Conservation (phyloP, 495 filamentous ascomycete genomes). For the Monascus purpureus region DNA sequence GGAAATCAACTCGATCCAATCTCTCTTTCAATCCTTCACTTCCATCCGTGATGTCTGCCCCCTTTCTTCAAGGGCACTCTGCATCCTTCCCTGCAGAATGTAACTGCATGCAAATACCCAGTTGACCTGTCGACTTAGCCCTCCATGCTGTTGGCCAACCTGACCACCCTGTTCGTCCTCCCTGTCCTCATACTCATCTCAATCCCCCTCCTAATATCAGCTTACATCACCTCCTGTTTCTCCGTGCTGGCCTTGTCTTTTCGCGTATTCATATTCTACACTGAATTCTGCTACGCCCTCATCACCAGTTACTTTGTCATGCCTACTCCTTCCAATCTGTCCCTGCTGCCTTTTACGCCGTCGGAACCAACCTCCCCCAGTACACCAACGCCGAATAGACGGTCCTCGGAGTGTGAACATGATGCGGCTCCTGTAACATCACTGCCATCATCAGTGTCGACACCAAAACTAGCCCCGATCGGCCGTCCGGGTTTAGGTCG, state of each 20-base stretch:
- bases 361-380: slow-evolving; percentile 18
- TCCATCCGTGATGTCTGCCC: no score
- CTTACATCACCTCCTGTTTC: slow-evolving; percentile 51
- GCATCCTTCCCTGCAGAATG: no score
- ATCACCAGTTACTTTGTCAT: slow-evolving; percentile 43
- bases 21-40: no score
- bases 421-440: background rate
- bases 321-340: slow-evolving; percentile 13
- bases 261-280: slow-evolving; percentile 51
- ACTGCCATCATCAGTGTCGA: no score
- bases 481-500: no score
- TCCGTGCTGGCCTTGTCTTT: slow-evolving; percentile 52
- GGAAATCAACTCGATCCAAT: no score
- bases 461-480: no score
- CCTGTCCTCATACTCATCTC: slow-evolving; percentile 51
- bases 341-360: slow-evolving; percentile 18
- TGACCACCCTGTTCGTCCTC: slow-evolving; percentile 40
- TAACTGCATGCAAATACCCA: no score
- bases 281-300: slow-evolving; percentile 49
- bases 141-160: slow-evolving; percentile 34
- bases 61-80: no score
- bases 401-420: no score
- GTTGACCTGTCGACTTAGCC: no score
- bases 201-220: slow-evolving; percentile 54
- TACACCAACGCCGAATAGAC: background rate